Evolutionary conservation across 352 stramenopile genomes (phyloP), one percentile per base, ranked within the genome.

Genomic region (Phytophthora cactorum): DNA sequence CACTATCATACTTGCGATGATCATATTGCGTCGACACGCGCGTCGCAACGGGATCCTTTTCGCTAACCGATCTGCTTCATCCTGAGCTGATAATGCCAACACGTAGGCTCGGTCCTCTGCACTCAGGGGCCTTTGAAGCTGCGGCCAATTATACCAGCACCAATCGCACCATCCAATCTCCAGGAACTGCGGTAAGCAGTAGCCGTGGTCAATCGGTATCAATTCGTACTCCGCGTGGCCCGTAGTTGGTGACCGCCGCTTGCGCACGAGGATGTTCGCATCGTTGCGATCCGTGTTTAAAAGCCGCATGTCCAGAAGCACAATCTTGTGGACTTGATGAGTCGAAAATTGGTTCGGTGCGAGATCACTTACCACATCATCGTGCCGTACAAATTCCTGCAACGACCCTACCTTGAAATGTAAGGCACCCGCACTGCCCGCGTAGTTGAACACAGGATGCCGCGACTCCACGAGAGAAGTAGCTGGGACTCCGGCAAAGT

Each of bases 141-240:
- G 97, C 8, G 95, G 93, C 96, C 96, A 99, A 72, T 99, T 96
- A 54, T 98, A 96, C 97, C 97, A 99, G 68, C 96, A 99, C 97
- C 97, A 99, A 75, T 99, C 96, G 68, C 97, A 99, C 94, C 97
- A 99, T 22, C 89, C 97, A 28, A 99, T 98, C 70, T 99, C 95
- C 14, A 98, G 72, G 39, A 94, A 93, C 62, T 98, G 94, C 17
- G 97, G 91, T 31, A 99, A 76, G 72, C 95, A 99, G 69, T 99
- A 99, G 11, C 98, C 98, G 75, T 99, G 98, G 81, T 99, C 98
- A 79, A 99, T 99, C n/a, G 98, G 98, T 57, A 99, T 96, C 27
- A 99, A 79, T 62, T 98, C 88, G 63, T 98, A 96, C 55, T 96
- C 87, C 29, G 80, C 65, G 28, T 81, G 74, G 4, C 71, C 79